phyloP scores from a whole-genome alignment of 805 yeast genomes.

The Candida succiphila region DNA sequence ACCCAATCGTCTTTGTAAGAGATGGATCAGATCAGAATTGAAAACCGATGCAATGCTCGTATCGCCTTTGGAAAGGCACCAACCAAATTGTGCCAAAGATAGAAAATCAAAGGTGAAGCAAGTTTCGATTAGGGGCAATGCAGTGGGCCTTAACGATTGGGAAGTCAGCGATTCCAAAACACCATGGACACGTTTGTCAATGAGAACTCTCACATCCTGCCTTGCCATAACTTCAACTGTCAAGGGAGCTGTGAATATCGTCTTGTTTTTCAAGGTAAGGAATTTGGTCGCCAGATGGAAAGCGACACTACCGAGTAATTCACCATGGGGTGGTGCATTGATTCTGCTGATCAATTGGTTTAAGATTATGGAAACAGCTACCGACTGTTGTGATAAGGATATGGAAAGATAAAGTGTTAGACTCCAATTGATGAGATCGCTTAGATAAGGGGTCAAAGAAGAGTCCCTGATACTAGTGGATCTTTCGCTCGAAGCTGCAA shows the following conservation, averaged over 20 bases:
- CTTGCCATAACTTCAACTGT: slow-evolving; percentile 28
- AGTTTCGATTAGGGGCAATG: slow-evolving; percentile 10
- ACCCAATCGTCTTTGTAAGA: slow-evolving; percentile 13
- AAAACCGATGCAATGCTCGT: slow-evolving; percentile 10
- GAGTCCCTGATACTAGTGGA: slow-evolving; percentile 14
- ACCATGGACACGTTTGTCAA: slow-evolving; percentile 32
- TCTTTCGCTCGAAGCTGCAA: slow-evolving; percentile 6
- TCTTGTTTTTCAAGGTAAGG: slow-evolving; percentile 6
- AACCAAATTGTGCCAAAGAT: slow-evolving; percentile 13
- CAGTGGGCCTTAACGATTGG: slow-evolving; percentile 4
- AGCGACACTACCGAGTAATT: slow-evolving; percentile 15
- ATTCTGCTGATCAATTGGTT: slow-evolving; percentile 31
- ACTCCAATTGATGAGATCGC: slow-evolving; percentile 49
- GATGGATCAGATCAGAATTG: slow-evolving; percentile 14
- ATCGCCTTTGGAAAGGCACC: slow-evolving; percentile 8
- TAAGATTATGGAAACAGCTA: slow-evolving; percentile 42
- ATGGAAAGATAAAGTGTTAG: slow-evolving; percentile 29
- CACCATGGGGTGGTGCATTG: slow-evolving; percentile 12
- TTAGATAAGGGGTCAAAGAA: slow-evolving; percentile 10
- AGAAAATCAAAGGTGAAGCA: slow-evolving; percentile 17
- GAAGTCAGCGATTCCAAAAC: slow-evolving; percentile 15
- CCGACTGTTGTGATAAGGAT: slow-evolving; percentile 38
- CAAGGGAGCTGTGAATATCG: slow-evolving; percentile 16
- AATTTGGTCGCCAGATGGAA: slow-evolving; percentile 13
- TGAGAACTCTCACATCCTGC: slow-evolving; percentile 37